phyloP scores from a whole-genome alignment of 148 eudicot species.

The Chenopodium berlandieri region DNA sequence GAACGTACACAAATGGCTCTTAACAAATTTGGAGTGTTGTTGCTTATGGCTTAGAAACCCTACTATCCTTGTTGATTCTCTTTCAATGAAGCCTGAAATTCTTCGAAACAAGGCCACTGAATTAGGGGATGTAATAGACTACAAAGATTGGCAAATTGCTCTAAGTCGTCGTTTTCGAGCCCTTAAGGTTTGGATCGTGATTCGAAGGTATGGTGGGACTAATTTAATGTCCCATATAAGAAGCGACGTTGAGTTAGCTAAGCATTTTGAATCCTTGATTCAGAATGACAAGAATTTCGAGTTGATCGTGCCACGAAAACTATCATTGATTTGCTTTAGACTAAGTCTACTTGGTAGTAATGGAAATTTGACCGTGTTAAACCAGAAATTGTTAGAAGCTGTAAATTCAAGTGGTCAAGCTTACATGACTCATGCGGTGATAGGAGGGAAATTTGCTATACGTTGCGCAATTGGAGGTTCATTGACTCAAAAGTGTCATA shows the following conservation, averaged over 20 bases:
- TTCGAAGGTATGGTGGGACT: constrained; percentile 40
- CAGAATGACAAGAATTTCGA: constrained; percentile 35
- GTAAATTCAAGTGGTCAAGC: constrained; percentile 43
- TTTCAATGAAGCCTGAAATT: constrained; percentile 41
- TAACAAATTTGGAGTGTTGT: constrained; percentile 44
- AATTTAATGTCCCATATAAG: constrained; percentile 42
- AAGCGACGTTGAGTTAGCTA: constrained; percentile 37
- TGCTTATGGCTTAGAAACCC: constrained; percentile 47
- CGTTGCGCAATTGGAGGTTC: constrained; percentile 52
- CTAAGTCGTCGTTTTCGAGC: constrained; percentile 44
- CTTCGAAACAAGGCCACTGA: constrained; percentile 35
- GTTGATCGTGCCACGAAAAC: constrained; percentile 35
- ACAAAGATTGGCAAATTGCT: constrained; percentile 59
- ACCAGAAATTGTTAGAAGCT: constrained; percentile 37
- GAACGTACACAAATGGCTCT: constrained; percentile 54
- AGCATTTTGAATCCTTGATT: constrained; percentile 35
- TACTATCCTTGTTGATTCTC: constrained; percentile 23
- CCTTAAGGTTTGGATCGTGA: constrained; percentile 41
- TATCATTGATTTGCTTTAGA: constrained; percentile 43
- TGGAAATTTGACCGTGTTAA: constrained; percentile 13
- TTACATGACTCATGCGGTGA: constrained; percentile 45
- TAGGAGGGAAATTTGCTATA: constrained; percentile 33
- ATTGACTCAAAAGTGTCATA: constrained; percentile 29
- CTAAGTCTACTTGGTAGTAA: constrained; percentile 11
- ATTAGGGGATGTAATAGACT: constrained; percentile 37